phyloP scores from a whole-genome alignment of 495 filamentous ascomycete genomes.

The Aspergillus homomorphus region DNA sequence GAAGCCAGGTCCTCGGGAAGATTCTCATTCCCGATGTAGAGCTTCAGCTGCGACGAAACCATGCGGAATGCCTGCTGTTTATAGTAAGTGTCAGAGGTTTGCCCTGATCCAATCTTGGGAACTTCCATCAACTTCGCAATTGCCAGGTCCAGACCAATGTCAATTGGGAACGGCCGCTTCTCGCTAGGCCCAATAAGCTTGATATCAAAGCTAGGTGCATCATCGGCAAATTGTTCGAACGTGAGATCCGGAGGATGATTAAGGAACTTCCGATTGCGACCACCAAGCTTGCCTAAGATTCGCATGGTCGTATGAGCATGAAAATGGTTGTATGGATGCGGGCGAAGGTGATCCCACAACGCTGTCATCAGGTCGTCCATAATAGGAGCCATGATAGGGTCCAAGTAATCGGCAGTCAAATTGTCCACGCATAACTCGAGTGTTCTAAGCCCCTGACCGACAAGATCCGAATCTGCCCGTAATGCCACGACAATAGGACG shows the following conservation, averaged over 20 bases:
- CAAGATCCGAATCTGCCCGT: conserved; percentile 85
- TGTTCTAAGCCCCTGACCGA: conserved; percentile 89
- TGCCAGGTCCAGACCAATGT: conserved; percentile 82
- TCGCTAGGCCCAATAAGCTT: conserved; percentile 82
- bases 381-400: conserved; percentile 98
- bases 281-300: conserved; percentile 96
- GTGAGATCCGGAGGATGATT: conserved; percentile 77
- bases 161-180: conserved; percentile 81
- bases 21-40: conserved; percentile 82
- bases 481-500: conserved; percentile 92
- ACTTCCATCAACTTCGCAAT: conserved; percentile 80
- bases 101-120: conserved; percentile 60
- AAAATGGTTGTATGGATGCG: conserved; percentile 91
- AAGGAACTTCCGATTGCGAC: conserved; percentile 91
- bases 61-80: conserved; percentile 89
- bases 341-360: conserved; percentile 89
- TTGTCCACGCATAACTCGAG: conserved; percentile 98
- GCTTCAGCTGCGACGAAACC: conserved; percentile 81
- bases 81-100: conserved; percentile 79
- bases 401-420: conserved; percentile 93
- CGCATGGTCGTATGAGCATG: conserved; percentile 96
- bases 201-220: conserved; percentile 79
- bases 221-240: conserved; percentile 83
- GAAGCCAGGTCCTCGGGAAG: conserved; percentile 85
- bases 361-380: conserved; percentile 98